These are phyloP conservation scores for Aureobasidium sp. DNA, from an alignment of 2,329 filamentous ascomycete species.

Conservation along the genomic window DNA sequence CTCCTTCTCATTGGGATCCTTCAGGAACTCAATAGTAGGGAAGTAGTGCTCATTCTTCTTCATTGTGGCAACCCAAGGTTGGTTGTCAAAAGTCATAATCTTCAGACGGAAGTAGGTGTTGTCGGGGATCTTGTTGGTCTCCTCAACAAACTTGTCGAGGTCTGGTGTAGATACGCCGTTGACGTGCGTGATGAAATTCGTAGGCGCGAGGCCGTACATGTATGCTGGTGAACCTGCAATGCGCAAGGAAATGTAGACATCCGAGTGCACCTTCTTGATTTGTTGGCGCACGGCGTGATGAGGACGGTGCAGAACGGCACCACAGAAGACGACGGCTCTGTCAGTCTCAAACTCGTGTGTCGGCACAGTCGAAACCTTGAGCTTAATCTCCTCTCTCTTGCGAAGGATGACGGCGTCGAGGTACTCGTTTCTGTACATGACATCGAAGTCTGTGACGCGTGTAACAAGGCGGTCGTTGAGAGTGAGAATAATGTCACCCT, in stretches of 20 bases:
- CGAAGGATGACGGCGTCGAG: slow-evolving; percentile 83
- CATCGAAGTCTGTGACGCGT: slow-evolving; percentile 80
- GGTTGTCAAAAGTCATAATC: slow-evolving; percentile 97
- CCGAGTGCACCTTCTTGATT: slow-evolving; percentile 90
- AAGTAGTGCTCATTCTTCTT: slow-evolving; percentile 99
- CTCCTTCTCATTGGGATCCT: slow-evolving; percentile 42
- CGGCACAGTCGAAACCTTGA: slow-evolving; percentile 75
- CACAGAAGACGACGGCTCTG: slow-evolving; percentile 88
- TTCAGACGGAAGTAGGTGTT: slow-evolving; percentile 97
- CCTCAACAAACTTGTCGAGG: slow-evolving; percentile 68
- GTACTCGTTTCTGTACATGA: slow-evolving; percentile 86
- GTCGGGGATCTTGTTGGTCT: slow-evolving; percentile 81
- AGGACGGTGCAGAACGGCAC: slow-evolving; percentile 83
- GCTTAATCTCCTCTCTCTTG: slow-evolving; percentile 66
- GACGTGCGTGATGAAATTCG: slow-evolving; percentile 95
- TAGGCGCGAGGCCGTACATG: slow-evolving; percentile 86
- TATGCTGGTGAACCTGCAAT: slow-evolving; percentile 76
- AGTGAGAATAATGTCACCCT: slow-evolving; percentile 87
- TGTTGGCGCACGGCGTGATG: slow-evolving; percentile 96
- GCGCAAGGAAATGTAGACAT: slow-evolving; percentile 89
- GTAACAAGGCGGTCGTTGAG: slow-evolving; percentile 91
- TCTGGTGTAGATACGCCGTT: slow-evolving; percentile 82
- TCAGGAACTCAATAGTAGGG: slow-evolving; percentile 57
- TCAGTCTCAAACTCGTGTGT: slow-evolving; percentile 90
- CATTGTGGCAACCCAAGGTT: slow-evolving; percentile 99